These are phyloP conservation scores for Neurospora sp. DNA, from an alignment of 495 filamentous ascomycete genomes.

Conservation along the genomic window DNA sequence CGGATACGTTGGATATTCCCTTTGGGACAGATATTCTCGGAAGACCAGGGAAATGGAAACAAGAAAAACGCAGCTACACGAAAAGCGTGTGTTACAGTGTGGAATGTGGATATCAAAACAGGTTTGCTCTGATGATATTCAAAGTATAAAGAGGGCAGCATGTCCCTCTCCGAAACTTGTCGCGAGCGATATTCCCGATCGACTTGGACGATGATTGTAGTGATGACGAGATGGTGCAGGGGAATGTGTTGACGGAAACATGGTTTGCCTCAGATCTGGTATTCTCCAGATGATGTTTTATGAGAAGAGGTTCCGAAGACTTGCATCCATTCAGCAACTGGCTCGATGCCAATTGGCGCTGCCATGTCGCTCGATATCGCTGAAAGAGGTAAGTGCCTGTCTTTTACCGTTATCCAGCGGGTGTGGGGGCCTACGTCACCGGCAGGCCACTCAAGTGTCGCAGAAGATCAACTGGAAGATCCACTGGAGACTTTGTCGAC, in stretches of 20 bases:
- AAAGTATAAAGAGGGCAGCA: neutral
- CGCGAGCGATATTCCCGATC: neutral
- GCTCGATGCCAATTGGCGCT: neutral
- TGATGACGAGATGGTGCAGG: neutral
- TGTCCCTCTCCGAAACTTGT: neutral
- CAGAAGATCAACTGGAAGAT: neutral
- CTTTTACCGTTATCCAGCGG: neutral
- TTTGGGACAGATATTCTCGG: neutral
- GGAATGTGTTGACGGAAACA: neutral
- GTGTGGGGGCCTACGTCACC: neutral
- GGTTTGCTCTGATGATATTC: neutral
- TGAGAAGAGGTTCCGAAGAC: neutral
- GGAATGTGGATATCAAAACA: neutral
- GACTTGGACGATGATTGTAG: neutral
- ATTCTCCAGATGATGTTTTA: neutral
- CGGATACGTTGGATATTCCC: neutral
- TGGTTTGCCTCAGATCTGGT: neutral
- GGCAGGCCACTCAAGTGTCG: neutral
- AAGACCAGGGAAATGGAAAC: neutral
- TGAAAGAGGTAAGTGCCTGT: neutral
- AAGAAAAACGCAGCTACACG: neutral
- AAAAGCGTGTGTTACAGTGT: neutral
- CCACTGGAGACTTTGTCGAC: neutral
- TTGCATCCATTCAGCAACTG: neutral
- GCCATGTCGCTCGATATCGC: neutral